These are phyloP conservation scores for Neofusicoccum laricinum DNA, from an alignment of 2,329 filamentous ascomycete species.

Conservation along the genomic window DNA sequence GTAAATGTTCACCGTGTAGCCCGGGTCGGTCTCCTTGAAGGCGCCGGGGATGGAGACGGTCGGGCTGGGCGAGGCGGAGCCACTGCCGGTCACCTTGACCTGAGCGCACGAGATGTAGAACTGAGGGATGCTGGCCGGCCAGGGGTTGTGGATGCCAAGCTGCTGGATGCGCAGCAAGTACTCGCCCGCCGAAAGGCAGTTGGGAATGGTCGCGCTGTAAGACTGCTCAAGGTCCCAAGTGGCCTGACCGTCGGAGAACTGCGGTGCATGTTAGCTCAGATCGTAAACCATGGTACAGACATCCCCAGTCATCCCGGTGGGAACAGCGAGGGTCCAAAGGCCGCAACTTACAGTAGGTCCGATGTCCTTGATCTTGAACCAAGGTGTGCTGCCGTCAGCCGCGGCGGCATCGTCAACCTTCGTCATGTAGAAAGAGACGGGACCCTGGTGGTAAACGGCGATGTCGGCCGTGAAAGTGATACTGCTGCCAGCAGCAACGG, in stretches of 20 bases:
- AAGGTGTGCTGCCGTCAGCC: conserved; percentile 36
- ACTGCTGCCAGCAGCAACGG: conserved; percentile 33
- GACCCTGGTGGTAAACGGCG: conserved; percentile 39
- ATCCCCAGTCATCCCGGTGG: too few relatives aligned
- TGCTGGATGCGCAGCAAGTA: conserved; percentile 13
- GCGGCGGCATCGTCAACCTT: conserved; percentile 32
- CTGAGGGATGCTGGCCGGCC: background rate
- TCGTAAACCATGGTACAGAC: too few relatives aligned
- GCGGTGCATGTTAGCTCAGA: background rate
- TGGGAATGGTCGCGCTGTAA: conserved; percentile 24
- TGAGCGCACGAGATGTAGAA: conserved; percentile 23
- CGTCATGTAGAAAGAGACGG: conserved; percentile 37
- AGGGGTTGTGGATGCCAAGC: conserved; percentile 9
- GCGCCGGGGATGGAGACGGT: conserved; percentile 24
- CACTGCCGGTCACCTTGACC: conserved; percentile 22
- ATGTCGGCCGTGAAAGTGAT: conserved; percentile 36
- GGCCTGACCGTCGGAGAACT: conserved; percentile 32
- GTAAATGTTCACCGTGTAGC: conserved; percentile 20
- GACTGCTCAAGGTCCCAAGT: conserved; percentile 29
- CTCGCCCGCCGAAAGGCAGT: conserved; percentile 21
- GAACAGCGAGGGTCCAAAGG: background rate
- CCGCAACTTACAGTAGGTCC: conserved; percentile 24
- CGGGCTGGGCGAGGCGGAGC: conserved; percentile 20
- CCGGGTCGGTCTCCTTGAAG: conserved; percentile 21
- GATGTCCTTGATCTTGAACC: conserved; percentile 41